Evolutionary conservation across 2,329 filamentous ascomycete species (phyloP).

Genomic region (Zopfia rhizophila): DNA sequence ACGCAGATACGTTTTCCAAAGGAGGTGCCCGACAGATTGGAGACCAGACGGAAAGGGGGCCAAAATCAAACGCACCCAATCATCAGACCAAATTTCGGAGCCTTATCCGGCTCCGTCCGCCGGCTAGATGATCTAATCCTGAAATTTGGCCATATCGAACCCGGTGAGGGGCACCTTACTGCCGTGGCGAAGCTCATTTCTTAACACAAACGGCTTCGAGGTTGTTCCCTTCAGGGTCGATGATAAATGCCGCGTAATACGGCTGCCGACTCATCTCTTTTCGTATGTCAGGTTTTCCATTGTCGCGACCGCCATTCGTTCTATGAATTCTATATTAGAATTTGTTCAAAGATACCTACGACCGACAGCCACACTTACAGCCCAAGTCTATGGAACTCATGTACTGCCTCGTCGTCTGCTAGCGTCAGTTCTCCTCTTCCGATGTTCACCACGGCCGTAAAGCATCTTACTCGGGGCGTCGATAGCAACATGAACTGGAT

Average conservation of each 20-base stretch:
- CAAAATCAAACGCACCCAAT: too few species aligned
- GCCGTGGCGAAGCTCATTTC: too few species aligned
- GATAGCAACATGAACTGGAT: slow-evolving; percentile 23
- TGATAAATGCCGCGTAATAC: slow-evolving; percentile 25
- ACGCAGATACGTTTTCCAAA: too few species aligned
- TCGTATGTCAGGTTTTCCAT: slow-evolving; percentile 25
- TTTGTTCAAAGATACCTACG: slow-evolving; percentile 1
- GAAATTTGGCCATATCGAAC: too few species aligned
- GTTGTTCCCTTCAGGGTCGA: slow-evolving; percentile 29
- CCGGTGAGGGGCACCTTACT: too few species aligned
- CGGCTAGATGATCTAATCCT: too few species aligned
- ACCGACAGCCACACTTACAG: slow-evolving; percentile 15
- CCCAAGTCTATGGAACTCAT: slow-evolving; percentile 19
- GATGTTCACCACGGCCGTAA: neutral
- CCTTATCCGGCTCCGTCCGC: too few species aligned
- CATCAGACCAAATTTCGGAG: too few species aligned
- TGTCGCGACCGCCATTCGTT: slow-evolving; percentile 21
- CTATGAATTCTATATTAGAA: slow-evolving; percentile 3
- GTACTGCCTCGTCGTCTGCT: slow-evolving; percentile 22
- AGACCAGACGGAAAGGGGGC: too few species aligned
- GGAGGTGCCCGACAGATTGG: too few species aligned
- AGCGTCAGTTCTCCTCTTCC: slow-evolving; percentile 1
- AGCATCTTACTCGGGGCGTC: slow-evolving; percentile 21
- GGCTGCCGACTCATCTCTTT: slow-evolving; percentile 28
- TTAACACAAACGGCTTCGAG: slow-evolving; percentile 26